A percentile compares a stretch with the other conserved stretches of the same genome.
These are phyloP conservation scores for Blastobotrys malaysiensis DNA, from an alignment of 1,139 yeast genomes.

Conservation along the genomic window DNA sequence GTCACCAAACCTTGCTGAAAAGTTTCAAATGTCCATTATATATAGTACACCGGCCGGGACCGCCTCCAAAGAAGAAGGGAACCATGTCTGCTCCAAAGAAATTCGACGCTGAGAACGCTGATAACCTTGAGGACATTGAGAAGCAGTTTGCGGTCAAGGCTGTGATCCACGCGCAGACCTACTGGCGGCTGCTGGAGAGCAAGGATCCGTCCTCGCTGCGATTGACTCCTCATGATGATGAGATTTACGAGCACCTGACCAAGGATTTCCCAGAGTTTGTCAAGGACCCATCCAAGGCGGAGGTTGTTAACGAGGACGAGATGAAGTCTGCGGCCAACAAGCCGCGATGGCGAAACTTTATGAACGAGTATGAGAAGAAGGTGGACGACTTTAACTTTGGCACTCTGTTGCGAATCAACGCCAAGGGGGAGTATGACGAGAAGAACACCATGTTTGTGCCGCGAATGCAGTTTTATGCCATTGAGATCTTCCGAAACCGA, in stretches of 20 bases:
- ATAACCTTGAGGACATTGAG: slow-evolving; percentile 69
- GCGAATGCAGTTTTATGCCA: slow-evolving; percentile 88
- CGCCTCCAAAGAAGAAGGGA: slow-evolving; percentile 11
- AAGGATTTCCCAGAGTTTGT: slow-evolving; percentile 78
- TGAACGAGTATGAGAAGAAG: slow-evolving; percentile 70
- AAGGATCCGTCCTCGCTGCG: slow-evolving; percentile 74
- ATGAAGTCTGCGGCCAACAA: slow-evolving; percentile 80
- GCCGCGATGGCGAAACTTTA: slow-evolving; percentile 84
- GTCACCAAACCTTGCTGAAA: slow-evolving; percentile 4
- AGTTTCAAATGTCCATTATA: not conserved
- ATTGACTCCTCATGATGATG: slow-evolving; percentile 75
- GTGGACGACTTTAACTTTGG: slow-evolving; percentile 92
- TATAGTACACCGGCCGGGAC: not conserved
- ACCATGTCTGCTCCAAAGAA: slow-evolving; percentile 2
- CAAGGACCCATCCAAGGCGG: slow-evolving; percentile 45
- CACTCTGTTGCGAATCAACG: slow-evolving; percentile 71
- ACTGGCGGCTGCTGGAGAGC: slow-evolving; percentile 74
- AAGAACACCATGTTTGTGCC: slow-evolving; percentile 84
- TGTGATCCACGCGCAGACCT: slow-evolving; percentile 86
- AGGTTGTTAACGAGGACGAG: slow-evolving; percentile 61
- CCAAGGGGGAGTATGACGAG: slow-evolving; percentile 72
- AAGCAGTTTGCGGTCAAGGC: slow-evolving; percentile 98
- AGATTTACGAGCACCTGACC: slow-evolving; percentile 62
- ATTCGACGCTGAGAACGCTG: slow-evolving; percentile 55
- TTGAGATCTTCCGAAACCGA: slow-evolving; percentile 91